A percentile compares a stretch with the other conserved stretches of the same genome.
phyloP scores from a whole-genome alignment of 768 basidiomycete genomes.

The Xerocomellus amylosporus region DNA sequence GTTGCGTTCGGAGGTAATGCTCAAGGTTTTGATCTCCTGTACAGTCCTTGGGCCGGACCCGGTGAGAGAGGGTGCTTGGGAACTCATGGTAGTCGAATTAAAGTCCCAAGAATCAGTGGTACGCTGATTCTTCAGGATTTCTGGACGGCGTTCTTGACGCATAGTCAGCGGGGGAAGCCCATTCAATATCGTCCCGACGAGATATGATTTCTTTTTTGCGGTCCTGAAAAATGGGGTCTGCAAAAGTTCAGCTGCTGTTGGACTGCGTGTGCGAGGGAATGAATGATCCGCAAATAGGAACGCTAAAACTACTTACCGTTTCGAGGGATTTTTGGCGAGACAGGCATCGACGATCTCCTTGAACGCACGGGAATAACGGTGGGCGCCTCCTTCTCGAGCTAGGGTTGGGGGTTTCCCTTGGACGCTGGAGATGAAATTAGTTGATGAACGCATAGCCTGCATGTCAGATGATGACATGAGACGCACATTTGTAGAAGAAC shows the following conservation, averaged over 20 bases:
- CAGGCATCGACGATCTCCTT: constrained; percentile 82
- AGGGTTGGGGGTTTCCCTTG: constrained; percentile 77
- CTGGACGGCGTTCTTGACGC: constrained; percentile 63
- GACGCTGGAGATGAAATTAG: constrained; percentile 43
- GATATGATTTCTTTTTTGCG: constrained; percentile 75
- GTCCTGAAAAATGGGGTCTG: constrained; percentile 74
- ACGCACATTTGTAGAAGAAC: constrained; percentile 74
- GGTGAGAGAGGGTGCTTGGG: constrained; percentile 24
- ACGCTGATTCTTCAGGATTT: constrained; percentile 36
- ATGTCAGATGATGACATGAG: not conserved
- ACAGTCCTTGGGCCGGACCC: constrained; percentile 3
- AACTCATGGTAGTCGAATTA: constrained; percentile 42
- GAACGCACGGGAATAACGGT: constrained; percentile 78
- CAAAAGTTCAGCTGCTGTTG: constrained; percentile 74
- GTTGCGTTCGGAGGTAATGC: constrained; percentile 2
- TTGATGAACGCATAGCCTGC: not conserved
- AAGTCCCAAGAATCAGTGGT: constrained; percentile 87
- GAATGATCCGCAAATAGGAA: not conserved
- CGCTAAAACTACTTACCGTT: constrained; percentile 45
- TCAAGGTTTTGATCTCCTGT: constrained; percentile 4
- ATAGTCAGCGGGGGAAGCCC: constrained; percentile 69
- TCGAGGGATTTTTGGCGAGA: constrained; percentile 78
- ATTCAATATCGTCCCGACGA: constrained; percentile 73
- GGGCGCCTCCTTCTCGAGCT: constrained; percentile 64
- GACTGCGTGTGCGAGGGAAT: constrained; percentile 43